Conservation (phyloP, 495 filamentous ascomycete genomes). For the Stereocaulon alpinum region DNA sequence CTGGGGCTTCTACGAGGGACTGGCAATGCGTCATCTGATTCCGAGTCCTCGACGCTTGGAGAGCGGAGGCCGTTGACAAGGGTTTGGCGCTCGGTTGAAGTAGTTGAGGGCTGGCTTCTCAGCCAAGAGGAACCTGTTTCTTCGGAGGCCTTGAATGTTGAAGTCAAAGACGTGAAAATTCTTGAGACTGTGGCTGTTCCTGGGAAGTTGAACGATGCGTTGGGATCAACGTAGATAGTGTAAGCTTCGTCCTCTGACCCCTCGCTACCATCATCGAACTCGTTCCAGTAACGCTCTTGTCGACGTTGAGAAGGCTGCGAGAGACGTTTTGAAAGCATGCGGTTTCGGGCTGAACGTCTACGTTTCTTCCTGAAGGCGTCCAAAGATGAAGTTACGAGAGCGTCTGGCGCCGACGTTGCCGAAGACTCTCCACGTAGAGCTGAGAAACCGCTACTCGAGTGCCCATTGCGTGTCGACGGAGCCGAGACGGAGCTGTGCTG, state of each 20-base stretch:
- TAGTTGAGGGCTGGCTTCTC: not conserved
- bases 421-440: constrained; percentile 20
- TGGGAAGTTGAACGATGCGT: constrained; percentile 37
- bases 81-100: not conserved
- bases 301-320: constrained; percentile 5
- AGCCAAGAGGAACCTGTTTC: constrained; percentile 37
- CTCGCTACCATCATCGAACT: constrained; percentile 55
- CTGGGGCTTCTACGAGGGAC: not conserved
- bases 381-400: not conserved
- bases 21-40: constrained; percentile 11
- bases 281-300: constrained; percentile 48
- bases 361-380: constrained; percentile 21
- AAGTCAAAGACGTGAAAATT: not conserved
- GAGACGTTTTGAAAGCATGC: constrained; percentile 9
- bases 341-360: constrained; percentile 16
- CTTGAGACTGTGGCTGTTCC: constrained; percentile 34
- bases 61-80: constrained; percentile 9
- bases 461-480: constrained; percentile 19
- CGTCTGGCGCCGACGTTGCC: constrained; percentile 22
- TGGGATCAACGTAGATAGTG: constrained; percentile 47
- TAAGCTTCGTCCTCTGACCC: constrained; percentile 38
- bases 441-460: constrained; percentile 19
- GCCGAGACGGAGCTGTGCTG: constrained; percentile 21
- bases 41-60: constrained; percentile 17
- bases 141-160: constrained; percentile 31